Conservation (phyloP, 2,329 filamentous ascomycete genomes). For the Plenodomus biglobosus region DNA sequence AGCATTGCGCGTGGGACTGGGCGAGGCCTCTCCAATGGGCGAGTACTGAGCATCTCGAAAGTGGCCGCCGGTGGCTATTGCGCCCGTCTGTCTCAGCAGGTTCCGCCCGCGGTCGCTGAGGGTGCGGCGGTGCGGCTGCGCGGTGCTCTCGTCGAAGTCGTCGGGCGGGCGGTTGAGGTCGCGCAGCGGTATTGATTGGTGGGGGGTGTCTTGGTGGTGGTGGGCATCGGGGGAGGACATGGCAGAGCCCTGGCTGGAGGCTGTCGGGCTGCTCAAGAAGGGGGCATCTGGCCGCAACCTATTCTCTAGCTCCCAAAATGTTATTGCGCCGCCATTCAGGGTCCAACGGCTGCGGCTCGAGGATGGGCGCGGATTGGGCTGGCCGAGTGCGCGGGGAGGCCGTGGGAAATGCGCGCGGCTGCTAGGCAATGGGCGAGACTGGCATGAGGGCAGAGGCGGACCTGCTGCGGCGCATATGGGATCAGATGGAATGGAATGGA, state of each 20-base stretch:
- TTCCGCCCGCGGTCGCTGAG: constrained; percentile 53
- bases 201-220: constrained; percentile 51
- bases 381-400: constrained; percentile 4
- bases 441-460: constrained; percentile 5
- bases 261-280: constrained; percentile 21
- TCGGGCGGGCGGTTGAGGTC: constrained; percentile 50
- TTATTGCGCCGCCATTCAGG: constrained; percentile 24
- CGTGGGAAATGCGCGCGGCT: neutral
- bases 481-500: neutral
- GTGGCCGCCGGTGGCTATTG: constrained; percentile 46
- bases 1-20: constrained; percentile 46
- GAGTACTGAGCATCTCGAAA: constrained; percentile 52
- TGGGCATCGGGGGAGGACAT: constrained; percentile 55
- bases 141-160: constrained; percentile 32
- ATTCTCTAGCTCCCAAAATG: constrained; percentile 29
- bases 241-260: constrained; percentile 32
- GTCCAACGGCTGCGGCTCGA: constrained; percentile 4
- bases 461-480: neutral
- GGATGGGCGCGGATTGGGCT: neutral
- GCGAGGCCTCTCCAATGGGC: constrained; percentile 57
- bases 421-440: neutral
- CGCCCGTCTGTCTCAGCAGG: constrained; percentile 49
- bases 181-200: constrained; percentile 71
- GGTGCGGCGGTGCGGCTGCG: constrained; percentile 46
- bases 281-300: constrained; percentile 34